Conservation (phyloP, 2,329 filamentous ascomycete species). For the Colletotrichum eremochloae region DNA sequence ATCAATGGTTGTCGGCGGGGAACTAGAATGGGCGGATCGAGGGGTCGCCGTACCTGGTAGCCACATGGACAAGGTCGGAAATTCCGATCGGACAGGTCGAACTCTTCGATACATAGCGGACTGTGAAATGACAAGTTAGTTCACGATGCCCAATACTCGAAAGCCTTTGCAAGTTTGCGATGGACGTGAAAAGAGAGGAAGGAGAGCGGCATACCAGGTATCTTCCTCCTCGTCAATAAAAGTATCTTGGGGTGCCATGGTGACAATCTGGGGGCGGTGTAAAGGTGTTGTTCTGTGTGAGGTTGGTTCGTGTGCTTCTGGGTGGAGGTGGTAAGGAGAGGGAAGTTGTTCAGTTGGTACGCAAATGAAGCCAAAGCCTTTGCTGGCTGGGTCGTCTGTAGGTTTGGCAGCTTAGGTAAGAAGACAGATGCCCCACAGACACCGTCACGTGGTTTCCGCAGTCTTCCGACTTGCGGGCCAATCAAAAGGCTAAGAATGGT, state of each 20-base stretch:
- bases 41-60: slow-evolving; percentile 80
- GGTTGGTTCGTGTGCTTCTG: slow-evolving; percentile 29
- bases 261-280: slow-evolving; percentile 45
- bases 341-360: slow-evolving; percentile 42
- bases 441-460: slow-evolving; percentile 10
- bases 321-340: slow-evolving; percentile 41
- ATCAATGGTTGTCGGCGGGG: slow-evolving; percentile 2
- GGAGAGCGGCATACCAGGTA: slow-evolving; percentile 67
- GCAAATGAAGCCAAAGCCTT: slow-evolving; percentile 42
- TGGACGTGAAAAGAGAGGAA: slow-evolving; percentile 20
- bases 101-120: slow-evolving; percentile 98
- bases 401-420: slow-evolving; percentile 36
- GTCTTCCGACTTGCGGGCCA: not conserved
- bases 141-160: slow-evolving; percentile 18
- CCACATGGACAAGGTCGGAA: slow-evolving; percentile 97
- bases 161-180: slow-evolving; percentile 6
- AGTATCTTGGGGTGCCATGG: slow-evolving; percentile 77
- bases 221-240: slow-evolving; percentile 81
- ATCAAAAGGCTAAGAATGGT: slow-evolving; percentile 27
- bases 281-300: slow-evolving; percentile 22
- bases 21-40: not conserved
- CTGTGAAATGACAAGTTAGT: slow-evolving; percentile 63
- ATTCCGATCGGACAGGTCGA: slow-evolving; percentile 96
- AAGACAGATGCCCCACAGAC: not conserved
- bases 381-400: slow-evolving; percentile 36